Evolutionary conservation across 2,329 filamentous ascomycete genomes (phyloP), one percentile per base, ranked within the genome.

Genomic region (Sporothrix dimorphospora): DNA sequence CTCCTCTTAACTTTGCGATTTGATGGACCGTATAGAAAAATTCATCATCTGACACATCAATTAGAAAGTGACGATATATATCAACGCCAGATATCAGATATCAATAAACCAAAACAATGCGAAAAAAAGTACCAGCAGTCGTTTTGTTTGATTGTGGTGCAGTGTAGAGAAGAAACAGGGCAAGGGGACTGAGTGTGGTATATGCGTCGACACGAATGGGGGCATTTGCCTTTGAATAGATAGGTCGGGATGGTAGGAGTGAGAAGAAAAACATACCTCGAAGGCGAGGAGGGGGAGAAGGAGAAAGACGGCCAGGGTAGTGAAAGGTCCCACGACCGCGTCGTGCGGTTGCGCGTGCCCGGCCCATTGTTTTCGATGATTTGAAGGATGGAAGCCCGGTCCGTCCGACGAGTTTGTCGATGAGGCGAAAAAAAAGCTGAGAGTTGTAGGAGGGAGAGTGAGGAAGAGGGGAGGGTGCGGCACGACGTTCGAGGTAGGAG

Each of bases 21-120:
- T 67, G 45, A 19, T 67, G 24, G 6, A 51, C 42, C 14, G 27
- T 38, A 40, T 21, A 67, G 27, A 67, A 67, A 38, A 67, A 67
- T 8, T 47, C 24, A 12, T 49, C 27, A 16, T 49, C 63, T 65
- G 5, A 14, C n/a, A 21, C n/a, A 14, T 42, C 21, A 11, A 12
- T 45, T 21, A 27, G 21, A 12, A 21, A 27, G 2, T 24, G 59
- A 38, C 21, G 40, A 42, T 21, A 27, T 45, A 27, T 24, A 19
- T 21, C 24, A 14, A 66, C 9, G 3, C 11, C 7, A 45, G 24
- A 49, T 14, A 49, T 34, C 24, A 34, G 63, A 49, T 34, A 49
- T 34, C 42, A 66, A 5, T 4, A 24, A 9, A 45, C 1, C 38
- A 65, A 47, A 49, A 16, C 24, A 47, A 14, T n/a, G 30, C 30